phyloP scores from a whole-genome alignment of 2,329 filamentous ascomycete genomes.

The Mycosphaerella sp. region DNA sequence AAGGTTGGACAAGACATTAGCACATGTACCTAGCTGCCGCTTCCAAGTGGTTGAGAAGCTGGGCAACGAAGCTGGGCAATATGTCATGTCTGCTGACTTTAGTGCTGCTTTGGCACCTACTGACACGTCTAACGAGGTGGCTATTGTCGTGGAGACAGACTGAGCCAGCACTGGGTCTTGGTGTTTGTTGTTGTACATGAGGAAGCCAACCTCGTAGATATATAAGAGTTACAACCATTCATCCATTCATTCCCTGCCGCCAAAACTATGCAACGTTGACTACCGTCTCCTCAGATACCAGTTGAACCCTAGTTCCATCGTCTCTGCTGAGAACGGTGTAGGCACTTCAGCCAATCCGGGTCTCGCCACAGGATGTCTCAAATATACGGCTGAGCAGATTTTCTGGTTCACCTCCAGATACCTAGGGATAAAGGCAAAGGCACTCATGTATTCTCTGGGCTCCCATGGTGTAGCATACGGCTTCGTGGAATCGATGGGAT shows the following conservation, averaged over 20 bases:
- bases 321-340: slow-evolving; percentile 65
- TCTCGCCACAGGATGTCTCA: slow-evolving; percentile 86
- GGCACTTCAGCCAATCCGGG: slow-evolving; percentile 69
- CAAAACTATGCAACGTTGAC: slow-evolving; percentile 11
- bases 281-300: slow-evolving; percentile 87
- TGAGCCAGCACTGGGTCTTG: too few species aligned
- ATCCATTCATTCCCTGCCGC: neutral
- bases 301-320: slow-evolving; percentile 78
- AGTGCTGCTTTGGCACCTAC: too few species aligned
- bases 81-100: too few species aligned
- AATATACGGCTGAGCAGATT: slow-evolving; percentile 89
- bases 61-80: too few species aligned
- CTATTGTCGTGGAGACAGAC: too few species aligned
- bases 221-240: slow-evolving; percentile 3
- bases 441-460: slow-evolving; percentile 77
- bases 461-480: slow-evolving; percentile 89
- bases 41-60: too few species aligned
- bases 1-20: too few species aligned
- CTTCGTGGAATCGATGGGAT: slow-evolving; percentile 69
- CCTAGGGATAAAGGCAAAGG: slow-evolving; percentile 89
- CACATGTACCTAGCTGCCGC: too few species aligned
- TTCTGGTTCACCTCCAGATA: slow-evolving; percentile 98
- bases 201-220: neutral
- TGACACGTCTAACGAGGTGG: too few species aligned
- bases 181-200: neutral